These are phyloP conservation scores for Tieghemiomyces parasiticus DNA, from an alignment of 192 early-diverging fungal genomes.

Conservation along the genomic window DNA sequence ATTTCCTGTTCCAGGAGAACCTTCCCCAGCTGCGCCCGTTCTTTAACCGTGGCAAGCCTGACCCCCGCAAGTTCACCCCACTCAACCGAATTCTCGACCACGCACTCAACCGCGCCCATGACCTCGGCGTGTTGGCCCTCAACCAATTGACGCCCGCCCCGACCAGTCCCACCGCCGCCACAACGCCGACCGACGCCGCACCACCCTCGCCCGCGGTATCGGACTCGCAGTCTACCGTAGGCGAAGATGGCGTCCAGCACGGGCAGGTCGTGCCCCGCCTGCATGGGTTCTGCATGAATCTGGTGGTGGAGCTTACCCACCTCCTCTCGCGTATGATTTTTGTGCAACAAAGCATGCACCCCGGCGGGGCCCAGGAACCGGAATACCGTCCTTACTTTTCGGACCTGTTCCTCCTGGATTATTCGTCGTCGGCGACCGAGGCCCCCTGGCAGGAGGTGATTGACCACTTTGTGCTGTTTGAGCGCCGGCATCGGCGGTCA, in stretches of 20 bases:
- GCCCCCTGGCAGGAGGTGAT: conserved; percentile 29
- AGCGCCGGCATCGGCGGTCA: conserved; percentile 19
- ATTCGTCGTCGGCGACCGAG: not conserved
- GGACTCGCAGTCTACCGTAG: not conserved
- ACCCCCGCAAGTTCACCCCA: not conserved
- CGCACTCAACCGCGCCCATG: not conserved
- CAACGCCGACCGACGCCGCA: not conserved
- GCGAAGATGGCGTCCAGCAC: not conserved
- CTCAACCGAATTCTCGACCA: not conserved
- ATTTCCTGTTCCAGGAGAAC: conserved; percentile 9
- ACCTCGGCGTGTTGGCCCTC: not conserved
- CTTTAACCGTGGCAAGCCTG: not conserved
- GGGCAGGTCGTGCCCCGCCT: not conserved
- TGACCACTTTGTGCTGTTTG: conserved; percentile 21
- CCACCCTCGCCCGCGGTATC: too few relatives aligned
- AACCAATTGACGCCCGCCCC: too few relatives aligned
- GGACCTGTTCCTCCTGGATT: conserved; percentile 19
- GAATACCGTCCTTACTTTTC: conserved; percentile 23
- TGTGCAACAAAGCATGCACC: conserved; percentile 5
- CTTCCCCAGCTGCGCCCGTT: conserved; percentile 6
- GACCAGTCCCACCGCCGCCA: too few relatives aligned
- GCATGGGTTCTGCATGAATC: conserved; percentile 29
- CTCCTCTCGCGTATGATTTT: conserved; percentile 22
- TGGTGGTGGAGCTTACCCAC: conserved; percentile 27
- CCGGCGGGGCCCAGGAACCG: conserved; percentile 12